Base-by-base conservation (phyloP, 768 basidiomycete genomes). In the Tricholoma hemisulphureum region DNA sequence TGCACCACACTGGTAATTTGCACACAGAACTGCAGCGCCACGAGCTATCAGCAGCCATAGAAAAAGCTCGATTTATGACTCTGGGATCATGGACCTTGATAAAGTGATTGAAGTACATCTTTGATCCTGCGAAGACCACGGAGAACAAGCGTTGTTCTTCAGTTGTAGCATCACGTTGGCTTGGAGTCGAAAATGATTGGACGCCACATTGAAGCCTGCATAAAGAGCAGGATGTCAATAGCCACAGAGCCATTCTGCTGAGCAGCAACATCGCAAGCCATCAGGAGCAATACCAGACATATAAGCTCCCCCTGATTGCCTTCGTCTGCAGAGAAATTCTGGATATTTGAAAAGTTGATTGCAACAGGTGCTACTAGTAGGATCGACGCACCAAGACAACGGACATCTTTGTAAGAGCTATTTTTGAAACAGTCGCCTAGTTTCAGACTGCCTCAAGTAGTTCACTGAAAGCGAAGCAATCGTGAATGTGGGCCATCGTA, bases 51-150 rank as follows among this genome's bases (percentile, higher is more conserved):
- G 20, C 10, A 4, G 6, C 39, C 39, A 41, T 21, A 41, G 39
- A 41, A 41, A n/a, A 41, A 41, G 18, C 39, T 21, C 39, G 39
- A 5, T 41, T 41, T 3, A 41, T 10, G 39, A 41, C 39, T 21
- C 34, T 53, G 32, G 32, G 53, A 41, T 67, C 58, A n/a, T 63
- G 14, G 11, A 65, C 61, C 51, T 65, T 63, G 60, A 69, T 57
- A 48, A 67, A 65, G 51, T 70, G 66, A 39, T 57, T 68, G 63
- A 68, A 70, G 39, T 64, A 62, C 11, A 65, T 55, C 29, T 46
- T 31, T 24, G 53, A 20, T n/a, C 46, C 28, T 26, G 18, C 21
- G 53, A 58, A 58, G 18, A 50, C 43, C 10, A 3, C n/a, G 16
- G 20, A 13, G 46, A 56, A 56, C 24, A 11, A 7, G 10, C 43